Percentiles rank a stretch among this genome's conserved stretches.
Conservation (phyloP, 2,329 filamentous ascomycete genomes). For the Chrysoporthe austroafricana region DNA sequence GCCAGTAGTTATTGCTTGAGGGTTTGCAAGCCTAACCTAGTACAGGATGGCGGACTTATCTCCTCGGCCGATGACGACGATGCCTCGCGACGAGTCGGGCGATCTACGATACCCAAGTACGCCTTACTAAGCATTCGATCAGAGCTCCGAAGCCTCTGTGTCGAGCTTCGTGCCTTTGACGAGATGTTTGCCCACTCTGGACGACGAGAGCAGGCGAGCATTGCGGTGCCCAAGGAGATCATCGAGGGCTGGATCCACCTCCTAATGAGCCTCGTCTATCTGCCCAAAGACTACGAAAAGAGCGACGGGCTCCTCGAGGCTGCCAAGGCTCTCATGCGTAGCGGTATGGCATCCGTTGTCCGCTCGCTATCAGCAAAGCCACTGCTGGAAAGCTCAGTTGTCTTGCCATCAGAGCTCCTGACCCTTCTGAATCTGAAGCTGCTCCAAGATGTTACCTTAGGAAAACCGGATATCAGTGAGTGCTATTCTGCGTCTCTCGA, state of each 20-base stretch:
- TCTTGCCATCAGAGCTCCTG: neutral
- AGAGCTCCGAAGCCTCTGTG: no score
- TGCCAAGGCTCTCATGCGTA: neutral
- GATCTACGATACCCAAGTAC: no score
- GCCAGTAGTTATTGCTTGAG: neutral
- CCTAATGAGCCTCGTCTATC: neutral
- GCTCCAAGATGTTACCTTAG: neutral
- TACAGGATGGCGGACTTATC: no score
- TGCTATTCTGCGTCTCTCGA: neutral
- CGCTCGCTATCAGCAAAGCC: neutral
- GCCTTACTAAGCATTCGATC: neutral
- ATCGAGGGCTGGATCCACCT: slow-evolving; percentile 1
- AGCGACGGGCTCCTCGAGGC: neutral
- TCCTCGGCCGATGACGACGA: no score
- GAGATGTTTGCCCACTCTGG: neutral
- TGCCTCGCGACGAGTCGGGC: no score
- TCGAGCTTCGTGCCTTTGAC: neutral
- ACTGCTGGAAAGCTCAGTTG: neutral
- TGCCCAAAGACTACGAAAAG: neutral
- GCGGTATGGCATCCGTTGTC: neutral
- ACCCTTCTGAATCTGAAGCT: neutral
- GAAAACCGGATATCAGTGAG: neutral
- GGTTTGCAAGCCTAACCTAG: neutral
- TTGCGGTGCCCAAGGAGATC: neutral
- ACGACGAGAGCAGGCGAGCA: neutral